Conservation (phyloP, 2,329 filamentous ascomycete genomes). For the Aspergillus oerlinghausenensis region DNA sequence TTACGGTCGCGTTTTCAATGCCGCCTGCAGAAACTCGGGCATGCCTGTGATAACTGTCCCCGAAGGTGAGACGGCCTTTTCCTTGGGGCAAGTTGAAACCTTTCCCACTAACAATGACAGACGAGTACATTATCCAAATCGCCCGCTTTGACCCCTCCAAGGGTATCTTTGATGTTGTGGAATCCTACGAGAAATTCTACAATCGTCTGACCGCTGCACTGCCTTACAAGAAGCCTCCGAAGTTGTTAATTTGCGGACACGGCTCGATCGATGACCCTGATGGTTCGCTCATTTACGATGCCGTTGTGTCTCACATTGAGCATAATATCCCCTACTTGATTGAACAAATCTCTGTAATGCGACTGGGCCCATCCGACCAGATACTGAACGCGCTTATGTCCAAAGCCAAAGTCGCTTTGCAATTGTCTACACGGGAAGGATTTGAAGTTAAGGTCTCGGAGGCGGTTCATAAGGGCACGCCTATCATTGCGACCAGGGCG, state of each 20-base stretch:
- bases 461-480: constrained; percentile 72
- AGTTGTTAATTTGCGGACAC: constrained; percentile 74
- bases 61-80: constrained; percentile 22
- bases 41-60: constrained; percentile 37
- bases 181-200: constrained; percentile 69
- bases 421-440: constrained; percentile 75
- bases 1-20: constrained; percentile 71
- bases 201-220: constrained; percentile 51
- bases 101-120: constrained; percentile 47
- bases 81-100: constrained; percentile 6
- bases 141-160: constrained; percentile 81
- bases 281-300: constrained; percentile 65
- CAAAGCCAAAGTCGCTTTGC: constrained; percentile 67
- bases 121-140: constrained; percentile 73
- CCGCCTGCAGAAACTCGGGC: constrained; percentile 54
- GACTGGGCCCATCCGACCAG: constrained; percentile 73
- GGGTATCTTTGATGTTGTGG: constrained; percentile 72
- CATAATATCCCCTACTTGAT: constrained; percentile 58
- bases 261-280: constrained; percentile 79
- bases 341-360: constrained; percentile 67
- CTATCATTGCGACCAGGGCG: constrained; percentile 68
- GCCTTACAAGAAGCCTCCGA: constrained; percentile 53
- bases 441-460: constrained; percentile 87
- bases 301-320: constrained; percentile 65
- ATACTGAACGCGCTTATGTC: constrained; percentile 72